These are phyloP conservation scores for Epichloe elymi DNA, from an alignment of 2,329 filamentous ascomycete genomes.

Conservation along the genomic window DNA sequence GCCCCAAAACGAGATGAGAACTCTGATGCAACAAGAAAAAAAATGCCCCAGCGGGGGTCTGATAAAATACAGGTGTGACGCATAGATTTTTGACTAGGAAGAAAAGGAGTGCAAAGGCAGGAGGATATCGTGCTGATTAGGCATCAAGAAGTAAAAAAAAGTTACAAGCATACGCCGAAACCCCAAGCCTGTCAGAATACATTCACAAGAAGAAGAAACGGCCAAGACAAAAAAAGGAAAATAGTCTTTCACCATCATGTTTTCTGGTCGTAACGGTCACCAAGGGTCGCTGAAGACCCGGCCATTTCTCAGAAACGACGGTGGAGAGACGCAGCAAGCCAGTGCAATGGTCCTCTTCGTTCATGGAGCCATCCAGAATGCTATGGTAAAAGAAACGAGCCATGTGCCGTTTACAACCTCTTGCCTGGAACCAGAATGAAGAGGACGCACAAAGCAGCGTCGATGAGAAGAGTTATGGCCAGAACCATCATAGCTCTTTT, in stretches of 20 bases:
- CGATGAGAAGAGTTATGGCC: slow-evolving; percentile 59
- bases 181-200: slow-evolving; percentile 1
- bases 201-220: slow-evolving; percentile 1
- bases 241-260: neutral
- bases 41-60: neutral
- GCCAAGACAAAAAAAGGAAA: neutral
- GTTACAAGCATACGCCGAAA: neutral
- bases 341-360: neutral
- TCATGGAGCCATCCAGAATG: neutral
- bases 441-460: slow-evolving; percentile 70
- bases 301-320: slow-evolving; percentile 3
- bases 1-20: neutral
- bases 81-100: neutral
- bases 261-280: slow-evolving; percentile 6
- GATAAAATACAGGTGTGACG: neutral
- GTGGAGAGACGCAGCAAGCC: slow-evolving; percentile 3
- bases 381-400: neutral
- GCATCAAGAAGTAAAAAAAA: neutral
- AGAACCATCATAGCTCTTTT: slow-evolving; percentile 77
- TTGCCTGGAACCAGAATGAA: slow-evolving; percentile 95
- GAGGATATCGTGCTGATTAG: neutral
- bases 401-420: slow-evolving; percentile 39
- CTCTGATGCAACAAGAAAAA: neutral
- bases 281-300: neutral
- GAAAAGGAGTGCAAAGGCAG: neutral